Percentiles rank a stretch among this genome's conserved stretches.
Conservation (phyloP, 495 filamentous ascomycete genomes). For the Talaromyces liani region DNA sequence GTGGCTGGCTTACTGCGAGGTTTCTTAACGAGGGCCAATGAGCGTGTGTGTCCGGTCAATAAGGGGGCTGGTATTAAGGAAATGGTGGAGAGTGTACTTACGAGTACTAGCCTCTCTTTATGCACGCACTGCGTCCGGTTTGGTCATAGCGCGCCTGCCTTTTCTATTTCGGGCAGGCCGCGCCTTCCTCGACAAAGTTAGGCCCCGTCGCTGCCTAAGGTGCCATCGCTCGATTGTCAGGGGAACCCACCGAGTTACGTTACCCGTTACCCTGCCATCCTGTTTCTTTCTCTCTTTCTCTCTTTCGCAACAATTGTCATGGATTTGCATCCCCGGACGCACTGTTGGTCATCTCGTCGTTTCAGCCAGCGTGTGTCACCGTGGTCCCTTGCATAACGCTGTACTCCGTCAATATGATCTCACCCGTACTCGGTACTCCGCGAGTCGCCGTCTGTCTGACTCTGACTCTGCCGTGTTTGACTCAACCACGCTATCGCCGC, state of each 20-base stretch:
- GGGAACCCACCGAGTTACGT: neutral
- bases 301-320: neutral
- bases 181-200: neutral
- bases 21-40: neutral
- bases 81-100: neutral
- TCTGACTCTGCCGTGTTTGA: neutral
- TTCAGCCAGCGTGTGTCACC: neutral
- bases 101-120: too few species aligned
- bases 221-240: neutral
- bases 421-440: neutral
- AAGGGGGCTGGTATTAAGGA: neutral
- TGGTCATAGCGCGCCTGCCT: neutral
- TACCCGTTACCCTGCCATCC: neutral
- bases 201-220: neutral
- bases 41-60: neutral
- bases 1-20: neutral
- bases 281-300: neutral
- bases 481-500: neutral
- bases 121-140: too few species aligned
- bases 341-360: neutral
- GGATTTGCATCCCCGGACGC: neutral
- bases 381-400: neutral
- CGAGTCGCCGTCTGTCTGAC: neutral
- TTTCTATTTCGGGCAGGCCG: neutral
- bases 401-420: neutral